Conservation (phyloP, 805 yeast genomes). For the Kregervanrija fluxuum region DNA sequence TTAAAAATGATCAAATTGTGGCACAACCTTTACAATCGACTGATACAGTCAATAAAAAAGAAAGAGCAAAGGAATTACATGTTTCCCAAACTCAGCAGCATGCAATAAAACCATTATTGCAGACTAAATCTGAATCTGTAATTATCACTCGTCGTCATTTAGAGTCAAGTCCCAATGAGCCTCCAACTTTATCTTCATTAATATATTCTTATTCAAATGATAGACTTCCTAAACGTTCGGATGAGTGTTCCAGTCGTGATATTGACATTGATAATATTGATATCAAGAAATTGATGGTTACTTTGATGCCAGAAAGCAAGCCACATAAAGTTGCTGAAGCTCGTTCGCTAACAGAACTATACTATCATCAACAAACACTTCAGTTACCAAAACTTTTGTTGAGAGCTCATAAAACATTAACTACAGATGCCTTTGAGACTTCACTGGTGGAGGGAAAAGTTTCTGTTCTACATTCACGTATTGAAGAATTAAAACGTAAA, state of each 20-base stretch:
- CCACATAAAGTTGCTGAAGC: conserved; percentile 52
- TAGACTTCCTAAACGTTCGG: conserved; percentile 20
- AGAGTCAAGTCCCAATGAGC: conserved; percentile 14
- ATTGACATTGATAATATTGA: conserved; percentile 32
- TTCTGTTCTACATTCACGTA: conserved; percentile 81
- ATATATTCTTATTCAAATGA: conserved; percentile 22
- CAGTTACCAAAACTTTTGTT: conserved; percentile 79
- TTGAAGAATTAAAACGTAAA: conserved; percentile 83
- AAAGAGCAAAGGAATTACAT: neutral
- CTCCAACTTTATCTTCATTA: conserved; percentile 23
- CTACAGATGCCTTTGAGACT: conserved; percentile 79
- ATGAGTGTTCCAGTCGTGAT: conserved; percentile 24
- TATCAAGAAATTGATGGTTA: conserved; percentile 35
- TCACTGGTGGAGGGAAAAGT: conserved; percentile 86
- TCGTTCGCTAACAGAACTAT: conserved; percentile 74
- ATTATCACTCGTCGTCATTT: too few species aligned
- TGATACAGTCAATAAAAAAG: neutral
- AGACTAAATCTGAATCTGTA: neutral
- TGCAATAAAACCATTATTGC: too few species aligned
- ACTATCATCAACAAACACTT: conserved; percentile 79
- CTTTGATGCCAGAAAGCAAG: conserved; percentile 41
- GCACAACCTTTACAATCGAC: neutral
- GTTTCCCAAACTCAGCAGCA: too few species aligned
- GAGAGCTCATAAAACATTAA: conserved; percentile 76
- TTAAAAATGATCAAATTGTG: too few species aligned